phyloP scores from a whole-genome alignment of 1,284 basidiomycete species.

The Flammula alnicola region DNA sequence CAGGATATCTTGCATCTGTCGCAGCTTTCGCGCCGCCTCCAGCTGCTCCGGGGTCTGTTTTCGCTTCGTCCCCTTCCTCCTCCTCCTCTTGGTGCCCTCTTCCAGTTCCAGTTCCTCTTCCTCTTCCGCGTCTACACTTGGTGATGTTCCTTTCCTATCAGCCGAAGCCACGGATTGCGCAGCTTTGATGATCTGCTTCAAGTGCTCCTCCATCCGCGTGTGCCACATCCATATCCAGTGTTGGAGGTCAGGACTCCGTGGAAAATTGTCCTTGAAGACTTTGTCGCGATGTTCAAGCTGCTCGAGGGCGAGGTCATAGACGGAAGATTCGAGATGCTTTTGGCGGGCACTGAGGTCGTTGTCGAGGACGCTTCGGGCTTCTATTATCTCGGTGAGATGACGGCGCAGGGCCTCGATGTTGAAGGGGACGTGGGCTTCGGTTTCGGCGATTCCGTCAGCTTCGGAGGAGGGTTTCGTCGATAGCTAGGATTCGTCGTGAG shows the following conservation, averaged over 20 bases:
- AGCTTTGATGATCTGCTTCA: slow-evolving; percentile 59
- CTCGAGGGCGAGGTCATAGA: slow-evolving; percentile 81
- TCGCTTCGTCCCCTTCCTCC: slow-evolving; percentile 33
- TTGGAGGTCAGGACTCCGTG: slow-evolving; percentile 62
- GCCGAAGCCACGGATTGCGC: slow-evolving; percentile 43
- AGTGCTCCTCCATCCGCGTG: slow-evolving; percentile 56
- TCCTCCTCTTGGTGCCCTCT: no score
- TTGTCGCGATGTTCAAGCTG: slow-evolving; percentile 73
- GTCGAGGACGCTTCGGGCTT: slow-evolving; percentile 66
- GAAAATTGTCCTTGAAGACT: slow-evolving; percentile 60
- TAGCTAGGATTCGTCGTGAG: not conserved
- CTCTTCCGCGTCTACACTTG: no score
- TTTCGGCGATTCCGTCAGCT: not conserved
- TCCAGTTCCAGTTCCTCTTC: no score
- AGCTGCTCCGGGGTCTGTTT: slow-evolving; percentile 3
- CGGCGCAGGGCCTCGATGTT: slow-evolving; percentile 72
- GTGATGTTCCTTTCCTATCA: no score
- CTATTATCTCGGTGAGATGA: slow-evolving; percentile 65
- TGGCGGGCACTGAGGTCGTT: slow-evolving; percentile 78
- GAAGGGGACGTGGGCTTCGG: slow-evolving; percentile 57
- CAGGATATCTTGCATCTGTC: slow-evolving; percentile 9
- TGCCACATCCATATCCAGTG: slow-evolving; percentile 92
- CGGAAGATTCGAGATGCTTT: slow-evolving; percentile 82
- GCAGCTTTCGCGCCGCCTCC: not conserved
- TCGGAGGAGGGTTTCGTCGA: not conserved